Base-by-base conservation (phyloP, 495 filamentous ascomycete species). In the Haplographium delicatum region DNA sequence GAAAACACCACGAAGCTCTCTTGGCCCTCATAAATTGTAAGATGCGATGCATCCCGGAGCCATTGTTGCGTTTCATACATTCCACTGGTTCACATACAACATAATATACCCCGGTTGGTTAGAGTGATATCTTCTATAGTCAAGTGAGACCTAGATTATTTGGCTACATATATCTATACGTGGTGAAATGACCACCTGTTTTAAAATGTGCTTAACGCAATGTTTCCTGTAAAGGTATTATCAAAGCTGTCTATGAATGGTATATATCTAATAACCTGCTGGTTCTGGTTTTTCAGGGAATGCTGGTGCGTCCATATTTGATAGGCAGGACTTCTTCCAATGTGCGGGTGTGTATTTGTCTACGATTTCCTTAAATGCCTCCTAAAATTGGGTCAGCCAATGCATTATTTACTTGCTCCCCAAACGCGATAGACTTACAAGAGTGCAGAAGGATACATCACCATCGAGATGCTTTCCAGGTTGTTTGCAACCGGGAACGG, bases 401-500 rank as follows among this genome's bases (percentile, higher is more conserved):
- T n/a, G n/a, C n/a, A n/a, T n/a, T n/a, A n/a, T n/a, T n/a, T n/a
- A n/a, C n/a, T n/a, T n/a, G n/a, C n/a, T n/a, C n/a, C n/a, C n/a
- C n/a, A n/a, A n/a, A n/a, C n/a, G n/a, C n/a, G n/a, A n/a, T n/a
- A n/a, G 6, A 67, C 80, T 66, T 68, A 86, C 83, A 56, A 98
- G 62, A 1, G 93, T 98, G 70, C 93, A 97, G 63, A 98, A 95
- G 19, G 76, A 86, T 54, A 90, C 85, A 62, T 98, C 86, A 2
- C 89, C 90, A 23, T 90, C 79, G 4, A 95, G 74, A 68, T 98
- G 93, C 33, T 90, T 95, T 24, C 88, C 87, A 1, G 74, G 64
- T 27, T 72, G 68, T 51, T 75, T 81, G 62, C 93, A 98, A 23
- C 89, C 89, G 5, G 90, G 91, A 43, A 97, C 78, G 8, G 72